These are phyloP conservation scores for Cladosporium halotolerans DNA, from an alignment of 2,329 filamentous ascomycete species.

Conservation along the genomic window DNA sequence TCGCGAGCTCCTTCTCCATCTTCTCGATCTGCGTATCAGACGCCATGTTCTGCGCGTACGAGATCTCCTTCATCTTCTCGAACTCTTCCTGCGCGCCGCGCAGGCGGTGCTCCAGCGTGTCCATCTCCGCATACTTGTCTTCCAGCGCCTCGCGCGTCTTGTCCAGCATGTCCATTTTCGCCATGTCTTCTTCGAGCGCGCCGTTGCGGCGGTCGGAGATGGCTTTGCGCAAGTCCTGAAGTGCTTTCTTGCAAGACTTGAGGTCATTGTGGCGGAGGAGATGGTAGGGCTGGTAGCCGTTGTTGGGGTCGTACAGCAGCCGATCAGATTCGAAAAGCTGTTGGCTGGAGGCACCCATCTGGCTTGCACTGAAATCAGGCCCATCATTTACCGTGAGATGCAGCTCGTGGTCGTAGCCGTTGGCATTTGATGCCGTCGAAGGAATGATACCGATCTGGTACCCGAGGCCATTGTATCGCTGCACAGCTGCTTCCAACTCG, in stretches of 20 bases:
- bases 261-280: slow-evolving; percentile 86
- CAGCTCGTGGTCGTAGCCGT: slow-evolving; percentile 79
- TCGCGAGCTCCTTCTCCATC: slow-evolving; percentile 96
- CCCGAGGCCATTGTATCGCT: slow-evolving; percentile 86
- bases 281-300: slow-evolving; percentile 83
- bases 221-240: slow-evolving; percentile 75
- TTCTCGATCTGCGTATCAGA: slow-evolving; percentile 94
- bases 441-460: slow-evolving; percentile 93
- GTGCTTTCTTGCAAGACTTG: slow-evolving; percentile 73
- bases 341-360: slow-evolving; percentile 40
- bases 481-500: slow-evolving; percentile 82
- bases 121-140: slow-evolving; percentile 88
- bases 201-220: slow-evolving; percentile 81
- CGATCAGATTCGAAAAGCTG: slow-evolving; percentile 59
- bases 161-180: slow-evolving; percentile 87
- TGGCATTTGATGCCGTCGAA: slow-evolving; percentile 73
- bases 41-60: slow-evolving; percentile 77
- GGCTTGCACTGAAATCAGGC: slow-evolving; percentile 61
- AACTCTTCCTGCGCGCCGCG: slow-evolving; percentile 88
- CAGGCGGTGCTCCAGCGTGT: slow-evolving; percentile 81
- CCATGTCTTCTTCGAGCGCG: slow-evolving; percentile 85
- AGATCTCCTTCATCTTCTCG: slow-evolving; percentile 78
- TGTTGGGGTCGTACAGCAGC: slow-evolving; percentile 71
- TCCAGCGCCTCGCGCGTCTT: slow-evolving; percentile 95
- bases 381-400: slow-evolving; percentile 72